Evolutionary conservation across 257 asterid species (phyloP).

Genomic region (Solanum chmielewskii): DNA sequence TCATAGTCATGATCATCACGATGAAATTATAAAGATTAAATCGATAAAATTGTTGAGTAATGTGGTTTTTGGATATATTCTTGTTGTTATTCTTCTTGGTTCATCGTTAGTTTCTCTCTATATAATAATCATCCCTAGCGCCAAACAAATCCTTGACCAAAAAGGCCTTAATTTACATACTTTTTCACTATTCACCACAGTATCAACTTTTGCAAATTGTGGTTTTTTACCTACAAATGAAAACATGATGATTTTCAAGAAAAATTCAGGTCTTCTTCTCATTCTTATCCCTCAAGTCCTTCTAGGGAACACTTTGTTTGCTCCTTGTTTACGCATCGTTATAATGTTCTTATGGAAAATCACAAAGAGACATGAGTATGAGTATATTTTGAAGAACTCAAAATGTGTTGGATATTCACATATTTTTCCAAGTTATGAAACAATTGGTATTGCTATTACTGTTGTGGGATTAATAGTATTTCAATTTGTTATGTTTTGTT

Average conservation of each 20-base stretch:
- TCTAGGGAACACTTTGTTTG: conserved; percentile 47
- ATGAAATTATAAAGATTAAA: not conserved
- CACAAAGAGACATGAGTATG: conserved; percentile 6
- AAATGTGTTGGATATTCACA: conserved; percentile 20
- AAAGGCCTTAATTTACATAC: conserved; percentile 20
- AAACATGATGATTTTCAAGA: conserved; percentile 42
- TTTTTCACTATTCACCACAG: conserved; percentile 24
- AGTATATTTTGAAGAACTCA: conserved; percentile 15
- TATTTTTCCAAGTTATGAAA: conserved; percentile 9
- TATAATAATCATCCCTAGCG: conserved; percentile 6
- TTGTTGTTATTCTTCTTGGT: conserved; percentile 17
- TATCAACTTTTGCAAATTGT: conserved; percentile 43
- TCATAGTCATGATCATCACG: not conserved
- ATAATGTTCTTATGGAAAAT: conserved; percentile 14
- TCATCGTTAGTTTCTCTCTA: conserved; percentile 14
- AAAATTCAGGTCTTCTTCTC: conserved; percentile 26
- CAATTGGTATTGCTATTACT: conserved; percentile 8
- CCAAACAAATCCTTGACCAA: conserved; percentile 11
- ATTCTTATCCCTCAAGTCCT: conserved; percentile 38
- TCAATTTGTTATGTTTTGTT: conserved; percentile 22
- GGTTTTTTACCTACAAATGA: conserved; percentile 53
- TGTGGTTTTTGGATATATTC: conserved; percentile 17
- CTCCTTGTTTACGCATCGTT: conserved; percentile 14
- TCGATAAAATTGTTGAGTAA: conserved; percentile 3
- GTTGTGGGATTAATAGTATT: conserved; percentile 20